Evolutionary conservation across 1,139 yeast genomes (phyloP), one percentile per base, ranked within the genome.

Genomic region (Yamadazyma buinensis): DNA sequence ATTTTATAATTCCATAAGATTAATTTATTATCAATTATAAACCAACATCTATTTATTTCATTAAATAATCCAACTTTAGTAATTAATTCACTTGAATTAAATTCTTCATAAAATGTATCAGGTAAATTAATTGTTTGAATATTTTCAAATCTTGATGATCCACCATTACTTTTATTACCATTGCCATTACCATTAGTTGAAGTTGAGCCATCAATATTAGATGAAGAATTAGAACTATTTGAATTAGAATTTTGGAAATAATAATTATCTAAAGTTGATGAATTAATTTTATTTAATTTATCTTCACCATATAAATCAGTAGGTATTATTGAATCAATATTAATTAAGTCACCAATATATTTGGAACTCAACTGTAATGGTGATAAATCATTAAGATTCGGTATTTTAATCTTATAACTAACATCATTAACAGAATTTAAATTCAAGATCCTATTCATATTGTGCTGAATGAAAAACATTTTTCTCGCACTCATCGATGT

Each of bases 21-120:
- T 49, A 94, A 67, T 49, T 83, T 80, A 51, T 84, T 84, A 55
- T 88, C 97, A 26, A 83, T 79, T 2, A 86, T 79, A 30, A 90
- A 75, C 97, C 97, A 92, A 7, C 92, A 80, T 41, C 96, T 75
- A 42, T 80, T 78, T 27, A 92, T 75, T 39, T 84, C 90, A 0
- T 92, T 77, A 47, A 92, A 82, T 32, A 90, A 62, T 7, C 98
- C 98, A 77, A 86, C 81, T 42, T 81, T 81, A 22, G 90, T 78
- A 30, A 68, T 72, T 38, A 79, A 73, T 49, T 82, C 81, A 11
- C 88, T 75, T 33, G 78, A 73, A 47, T 77, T 80, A 52, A 83
- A 78, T 48, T 85, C 90, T 42, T 82, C 86, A 46, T 85, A 77
- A 44, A 88, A 80, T 42, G 76, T 79, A 54, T 88, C 96, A 1